Conservation (phyloP, 805 yeast genomes). For the Lachancea sp. region DNA sequence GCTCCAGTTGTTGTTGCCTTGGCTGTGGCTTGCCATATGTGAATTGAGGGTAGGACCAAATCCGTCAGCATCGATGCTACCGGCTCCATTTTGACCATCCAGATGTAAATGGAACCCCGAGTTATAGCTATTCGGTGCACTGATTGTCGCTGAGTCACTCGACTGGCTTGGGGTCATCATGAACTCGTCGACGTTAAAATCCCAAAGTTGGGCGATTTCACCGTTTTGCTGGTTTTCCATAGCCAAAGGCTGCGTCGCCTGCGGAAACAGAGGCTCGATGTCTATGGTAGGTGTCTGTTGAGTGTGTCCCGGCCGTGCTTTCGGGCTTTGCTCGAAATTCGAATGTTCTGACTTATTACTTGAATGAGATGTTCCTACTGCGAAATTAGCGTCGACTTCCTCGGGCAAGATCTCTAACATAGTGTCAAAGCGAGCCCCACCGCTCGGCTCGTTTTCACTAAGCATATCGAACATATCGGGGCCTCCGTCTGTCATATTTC, state of each 20-base stretch:
- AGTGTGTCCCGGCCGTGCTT: conserved; percentile 4
- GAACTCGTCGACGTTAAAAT: conserved; percentile 34
- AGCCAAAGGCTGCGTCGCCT: conserved; percentile 23
- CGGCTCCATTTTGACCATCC: not conserved
- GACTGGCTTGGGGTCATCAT: conserved; percentile 32
- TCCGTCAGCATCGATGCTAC: not conserved
- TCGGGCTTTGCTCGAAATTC: conserved; percentile 2
- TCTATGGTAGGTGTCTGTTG: not conserved
- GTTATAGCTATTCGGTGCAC: conserved; percentile 32
- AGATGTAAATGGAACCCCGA: conserved; percentile 16
- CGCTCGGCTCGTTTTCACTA: conserved; percentile 7
- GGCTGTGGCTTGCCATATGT: conserved; percentile 1
- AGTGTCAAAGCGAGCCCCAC: conserved; percentile 23
- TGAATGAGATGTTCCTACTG: not conserved
- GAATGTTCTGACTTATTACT: not conserved
- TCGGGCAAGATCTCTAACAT: conserved; percentile 34
- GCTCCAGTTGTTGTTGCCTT: conserved; percentile 7
- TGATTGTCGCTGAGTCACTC: conserved; percentile 32
- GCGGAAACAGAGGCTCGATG: conserved; percentile 1
- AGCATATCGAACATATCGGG: conserved; percentile 7
- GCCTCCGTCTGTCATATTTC: conserved; percentile 6
- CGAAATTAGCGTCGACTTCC: conserved; percentile 19
- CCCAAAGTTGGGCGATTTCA: conserved; percentile 38
- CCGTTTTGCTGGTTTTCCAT: conserved; percentile 32
- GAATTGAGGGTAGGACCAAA: not conserved